Base-by-base conservation (phyloP, 345 rosid genomes). In the Litchi chinensis region DNA sequence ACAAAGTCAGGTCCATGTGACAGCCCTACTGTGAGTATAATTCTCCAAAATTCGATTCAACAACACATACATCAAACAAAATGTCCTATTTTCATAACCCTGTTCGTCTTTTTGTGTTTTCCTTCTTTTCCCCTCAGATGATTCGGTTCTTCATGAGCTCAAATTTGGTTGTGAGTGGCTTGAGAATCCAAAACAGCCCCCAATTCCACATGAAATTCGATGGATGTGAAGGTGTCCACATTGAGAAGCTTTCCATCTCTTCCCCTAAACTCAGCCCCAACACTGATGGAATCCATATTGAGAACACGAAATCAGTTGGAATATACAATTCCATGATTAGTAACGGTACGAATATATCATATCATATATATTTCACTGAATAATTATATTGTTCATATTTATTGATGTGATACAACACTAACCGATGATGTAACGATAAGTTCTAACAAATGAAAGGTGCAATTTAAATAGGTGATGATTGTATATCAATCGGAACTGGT, bases 231-330 rank as follows among this genome's bases (percentile, higher is more conserved):
- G 97, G 98, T 52, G 99, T 96, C 56, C 0, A 81, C 21, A 90
- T 96, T 0, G 86, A 91, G 12, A 88, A 85, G 40, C 70, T 96
- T 5, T 91, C 88, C 48, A 91, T 96, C 1, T 89, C 91, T 2
- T 89, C 99, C 0, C 98, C 99, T 3, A 96, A 96, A 79, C 94
- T 96, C 0, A 96, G 98, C 86, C 99, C 98, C 2, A 96, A 96
- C 77, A 96, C 99, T 0, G 99, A 96, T 41, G 99, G 98, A 26
- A 93, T 96, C 77, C 99, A 96, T 84, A 65, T 96, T 0, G 98
- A 77, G 71, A 89, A 93, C 89, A 91, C 98, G 0, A 91, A 88
- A 76, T 75, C 89, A 4, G 97, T 96, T 11, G 94, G 87, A 22
- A 96, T 96, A n/a, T 86, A 94, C 89, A 80, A 92, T 71, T 85